phyloP scores from a whole-genome alignment of 2,329 filamentous ascomycete genomes.

The Aspergillus arachidicola region DNA sequence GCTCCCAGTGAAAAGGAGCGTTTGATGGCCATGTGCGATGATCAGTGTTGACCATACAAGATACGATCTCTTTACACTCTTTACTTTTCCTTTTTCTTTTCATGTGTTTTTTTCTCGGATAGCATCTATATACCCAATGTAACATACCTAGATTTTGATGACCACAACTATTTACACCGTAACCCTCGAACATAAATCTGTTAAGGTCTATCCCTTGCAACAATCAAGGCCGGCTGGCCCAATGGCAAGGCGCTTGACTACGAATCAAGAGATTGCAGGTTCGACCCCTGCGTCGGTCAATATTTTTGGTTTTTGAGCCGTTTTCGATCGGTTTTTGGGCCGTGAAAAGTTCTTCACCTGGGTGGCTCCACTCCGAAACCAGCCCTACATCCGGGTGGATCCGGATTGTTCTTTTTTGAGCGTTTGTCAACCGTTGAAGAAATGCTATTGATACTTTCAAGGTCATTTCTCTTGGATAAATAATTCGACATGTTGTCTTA shows the following conservation, averaged over 20 bases:
- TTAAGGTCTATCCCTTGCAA: neutral
- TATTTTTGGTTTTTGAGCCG: slow-evolving; percentile 16
- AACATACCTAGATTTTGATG: slow-evolving; percentile 5
- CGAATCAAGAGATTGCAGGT: slow-evolving; percentile 57
- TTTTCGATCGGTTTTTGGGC: neutral
- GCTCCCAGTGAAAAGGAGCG: slow-evolving; percentile 21
- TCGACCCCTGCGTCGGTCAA: slow-evolving; percentile 47
- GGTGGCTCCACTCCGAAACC: neutral
- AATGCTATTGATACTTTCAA: too few relatives aligned
- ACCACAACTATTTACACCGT: neutral
- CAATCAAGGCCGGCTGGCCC: slow-evolving; percentile 7
- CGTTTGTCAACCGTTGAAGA: too few relatives aligned
- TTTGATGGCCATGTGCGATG: slow-evolving; percentile 9
- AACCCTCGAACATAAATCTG: neutral
- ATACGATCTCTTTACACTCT: neutral
- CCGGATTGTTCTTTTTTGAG: too few relatives aligned
- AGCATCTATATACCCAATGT: slow-evolving; percentile 11
- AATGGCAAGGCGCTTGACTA: slow-evolving; percentile 55
- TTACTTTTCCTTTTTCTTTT: slow-evolving; percentile 3
- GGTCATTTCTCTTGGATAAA: accelerated
- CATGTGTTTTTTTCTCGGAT: slow-evolving; percentile 2
- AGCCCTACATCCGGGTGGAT: neutral
- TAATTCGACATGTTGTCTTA: accelerated
- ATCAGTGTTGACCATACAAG: neutral
- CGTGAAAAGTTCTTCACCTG: neutral